phyloP scores from a whole-genome alignment of 1,139 yeast species.

The Saccharomyces hybrid region DNA sequence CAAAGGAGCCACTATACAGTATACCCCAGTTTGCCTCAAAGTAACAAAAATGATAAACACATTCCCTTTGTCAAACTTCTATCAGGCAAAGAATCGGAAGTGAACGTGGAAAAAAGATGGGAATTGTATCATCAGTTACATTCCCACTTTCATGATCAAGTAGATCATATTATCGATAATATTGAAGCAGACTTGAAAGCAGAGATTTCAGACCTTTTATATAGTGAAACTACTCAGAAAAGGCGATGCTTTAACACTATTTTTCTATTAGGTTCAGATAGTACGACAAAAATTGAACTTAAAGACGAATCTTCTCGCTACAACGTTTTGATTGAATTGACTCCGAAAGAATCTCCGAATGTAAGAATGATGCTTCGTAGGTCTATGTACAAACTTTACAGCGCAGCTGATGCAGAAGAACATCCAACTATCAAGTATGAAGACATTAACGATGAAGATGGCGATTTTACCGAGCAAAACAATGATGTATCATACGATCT shows the following conservation, averaged over 20 bases:
- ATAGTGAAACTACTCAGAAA: conserved; percentile 6
- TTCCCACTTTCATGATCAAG: conserved; percentile 29
- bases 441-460: conserved; percentile 5
- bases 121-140: conserved; percentile 30
- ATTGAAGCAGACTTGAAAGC: conserved; percentile 25
- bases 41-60: conserved; percentile 6
- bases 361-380: conserved; percentile 32
- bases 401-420: conserved; percentile 19
- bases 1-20: conserved; percentile 26
- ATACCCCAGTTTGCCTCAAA: conserved; percentile 11
- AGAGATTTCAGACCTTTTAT: conserved; percentile 22
- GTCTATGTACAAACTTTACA: conserved; percentile 29
- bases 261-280: conserved; percentile 31
- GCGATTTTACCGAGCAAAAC: conserved; percentile 4
- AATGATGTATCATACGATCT: conserved; percentile 26
- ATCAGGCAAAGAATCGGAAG: conserved; percentile 34
- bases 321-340: conserved; percentile 24
- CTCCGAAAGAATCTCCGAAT: conserved; percentile 32
- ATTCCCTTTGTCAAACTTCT: conserved; percentile 35
- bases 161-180: conserved; percentile 24
- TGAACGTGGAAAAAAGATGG: conserved; percentile 33
- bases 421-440: conserved; percentile 7
- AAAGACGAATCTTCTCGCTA: conserved; percentile 10
- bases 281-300: conserved; percentile 23
- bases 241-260: conserved; percentile 24